Conservation (phyloP, 257 asterid genomes). For the Schizonepeta tenuifolia region DNA sequence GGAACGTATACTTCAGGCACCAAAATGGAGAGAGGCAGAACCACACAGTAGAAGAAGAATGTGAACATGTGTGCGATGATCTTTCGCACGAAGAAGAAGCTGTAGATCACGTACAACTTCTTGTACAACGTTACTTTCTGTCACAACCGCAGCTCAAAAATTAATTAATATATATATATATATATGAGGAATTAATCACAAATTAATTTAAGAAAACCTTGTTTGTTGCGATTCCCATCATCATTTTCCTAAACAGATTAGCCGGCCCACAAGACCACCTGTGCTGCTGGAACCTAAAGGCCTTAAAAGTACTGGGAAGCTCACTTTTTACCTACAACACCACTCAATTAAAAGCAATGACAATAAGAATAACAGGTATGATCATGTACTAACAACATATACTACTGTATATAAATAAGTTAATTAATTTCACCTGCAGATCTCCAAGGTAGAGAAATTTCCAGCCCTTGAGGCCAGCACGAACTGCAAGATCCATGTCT, state of each 20-base stretch:
- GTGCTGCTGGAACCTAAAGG: slow-evolving; percentile 95
- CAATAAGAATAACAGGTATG: background rate
- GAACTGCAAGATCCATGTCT: slow-evolving; percentile 97
- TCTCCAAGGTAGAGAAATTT: slow-evolving; percentile 88
- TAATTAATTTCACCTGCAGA: slow-evolving; percentile 68
- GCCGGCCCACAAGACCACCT: slow-evolving; percentile 99
- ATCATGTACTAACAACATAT: no score
- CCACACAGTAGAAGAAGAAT: slow-evolving; percentile 72
- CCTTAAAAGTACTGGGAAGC: slow-evolving; percentile 94
- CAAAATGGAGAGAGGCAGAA: slow-evolving; percentile 60
- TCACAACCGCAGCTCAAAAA: background rate
- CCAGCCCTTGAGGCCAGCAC: slow-evolving; percentile 97
- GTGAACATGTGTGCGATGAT: slow-evolving; percentile 93
- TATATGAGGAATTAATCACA: no score
- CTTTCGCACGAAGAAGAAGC: slow-evolving; percentile 97
- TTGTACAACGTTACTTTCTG: slow-evolving; percentile 86
- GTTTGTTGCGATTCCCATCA: slow-evolving; percentile 75
- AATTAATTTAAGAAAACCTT: slow-evolving; percentile 51
- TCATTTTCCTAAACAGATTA: slow-evolving; percentile 89
- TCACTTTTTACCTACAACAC: slow-evolving; percentile 73
- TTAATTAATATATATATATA: background rate
- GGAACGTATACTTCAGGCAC: slow-evolving; percentile 76
- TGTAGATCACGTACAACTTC: slow-evolving; percentile 93
- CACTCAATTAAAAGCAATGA: no score
- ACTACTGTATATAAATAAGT: no score